These are phyloP conservation scores for Flueggea neowawraea DNA, from an alignment of 441 rosid species.

Conservation along the genomic window DNA sequence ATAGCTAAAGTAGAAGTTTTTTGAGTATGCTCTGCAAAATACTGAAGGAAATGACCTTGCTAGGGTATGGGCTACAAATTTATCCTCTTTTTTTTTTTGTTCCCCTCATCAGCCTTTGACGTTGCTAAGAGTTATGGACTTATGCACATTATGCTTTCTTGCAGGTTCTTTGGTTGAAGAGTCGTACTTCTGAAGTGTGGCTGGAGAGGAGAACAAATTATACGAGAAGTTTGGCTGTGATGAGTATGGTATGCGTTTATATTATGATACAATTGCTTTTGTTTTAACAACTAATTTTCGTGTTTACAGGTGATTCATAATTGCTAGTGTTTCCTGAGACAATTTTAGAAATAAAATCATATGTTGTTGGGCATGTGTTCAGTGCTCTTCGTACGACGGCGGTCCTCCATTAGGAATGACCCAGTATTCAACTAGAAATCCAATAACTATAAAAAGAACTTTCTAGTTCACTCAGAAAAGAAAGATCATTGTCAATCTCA, in stretches of 20 bases:
- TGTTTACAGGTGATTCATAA: too few species aligned
- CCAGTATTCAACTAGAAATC: too few species aligned
- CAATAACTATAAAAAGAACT: too few species aligned
- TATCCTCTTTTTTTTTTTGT: constrained; percentile 11
- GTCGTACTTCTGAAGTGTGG: constrained; percentile 99
- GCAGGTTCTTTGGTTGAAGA: constrained; percentile 99
- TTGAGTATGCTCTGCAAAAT: constrained; percentile 82
- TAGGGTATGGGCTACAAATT: constrained; percentile 46
- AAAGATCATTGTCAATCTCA: too few species aligned
- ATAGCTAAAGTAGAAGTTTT: constrained; percentile 89
- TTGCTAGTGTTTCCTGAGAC: too few species aligned
- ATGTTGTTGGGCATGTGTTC: too few species aligned
- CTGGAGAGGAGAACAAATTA: constrained; percentile 98
- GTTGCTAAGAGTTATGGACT: background rate
- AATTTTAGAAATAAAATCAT: too few species aligned
- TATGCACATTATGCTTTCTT: constrained; percentile 23
- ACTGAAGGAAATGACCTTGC: constrained; percentile 98
- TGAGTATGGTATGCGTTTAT: constrained; percentile 92
- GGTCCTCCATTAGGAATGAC: too few species aligned
- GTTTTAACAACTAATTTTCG: too few species aligned
- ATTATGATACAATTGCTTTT: background rate
- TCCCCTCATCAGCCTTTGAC: background rate
- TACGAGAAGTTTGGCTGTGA: constrained; percentile 97
- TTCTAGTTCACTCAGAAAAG: too few species aligned
- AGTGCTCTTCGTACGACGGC: too few species aligned